Evolutionary conservation across 2,329 filamentous ascomycete species (phyloP).

Genomic region (Fusarium miscanthi): DNA sequence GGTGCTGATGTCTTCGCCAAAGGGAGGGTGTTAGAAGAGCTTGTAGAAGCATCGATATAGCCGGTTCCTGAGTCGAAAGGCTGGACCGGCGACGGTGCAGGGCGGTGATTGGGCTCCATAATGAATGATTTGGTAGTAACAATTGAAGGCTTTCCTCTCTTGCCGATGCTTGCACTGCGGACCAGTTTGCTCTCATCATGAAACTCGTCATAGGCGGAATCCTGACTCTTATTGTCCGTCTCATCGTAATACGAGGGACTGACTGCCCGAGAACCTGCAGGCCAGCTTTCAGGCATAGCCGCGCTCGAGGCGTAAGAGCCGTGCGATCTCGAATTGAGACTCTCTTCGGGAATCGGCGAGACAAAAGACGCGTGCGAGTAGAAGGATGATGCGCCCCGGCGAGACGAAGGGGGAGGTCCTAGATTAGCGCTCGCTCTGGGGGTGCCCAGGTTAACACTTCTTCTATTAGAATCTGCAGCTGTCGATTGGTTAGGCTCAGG

Average conservation of each 20-base stretch:
- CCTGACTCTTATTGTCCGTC: constrained; percentile 56
- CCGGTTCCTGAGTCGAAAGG: constrained; percentile 59
- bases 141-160: constrained; percentile 67
- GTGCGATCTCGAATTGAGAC: constrained; percentile 66
- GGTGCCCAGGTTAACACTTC: constrained; percentile 60
- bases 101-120: constrained; percentile 35
- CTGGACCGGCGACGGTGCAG: constrained; percentile 53
- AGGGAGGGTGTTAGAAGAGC: constrained; percentile 58
- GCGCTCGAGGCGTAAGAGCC: constrained; percentile 78
- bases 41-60: constrained; percentile 59
- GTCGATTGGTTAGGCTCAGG: constrained; percentile 55
- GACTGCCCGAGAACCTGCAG: constrained; percentile 57
- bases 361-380: constrained; percentile 75
- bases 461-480: constrained; percentile 51
- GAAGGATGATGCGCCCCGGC: constrained; percentile 71
- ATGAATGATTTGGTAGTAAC: constrained; percentile 54
- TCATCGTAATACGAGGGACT: constrained; percentile 64
- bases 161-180: constrained; percentile 70
- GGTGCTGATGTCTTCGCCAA: constrained; percentile 35
- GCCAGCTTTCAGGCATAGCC: constrained; percentile 77
- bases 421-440: constrained; percentile 64
- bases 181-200: constrained; percentile 69
- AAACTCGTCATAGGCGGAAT: constrained; percentile 58
- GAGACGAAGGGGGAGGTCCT: constrained; percentile 69
- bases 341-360: constrained; percentile 81